A percentile compares a stretch with the other conserved stretches of the same genome.
These are phyloP conservation scores for Ascochyta pisi DNA, from an alignment of 2,329 filamentous ascomycete species.

Conservation along the genomic window DNA sequence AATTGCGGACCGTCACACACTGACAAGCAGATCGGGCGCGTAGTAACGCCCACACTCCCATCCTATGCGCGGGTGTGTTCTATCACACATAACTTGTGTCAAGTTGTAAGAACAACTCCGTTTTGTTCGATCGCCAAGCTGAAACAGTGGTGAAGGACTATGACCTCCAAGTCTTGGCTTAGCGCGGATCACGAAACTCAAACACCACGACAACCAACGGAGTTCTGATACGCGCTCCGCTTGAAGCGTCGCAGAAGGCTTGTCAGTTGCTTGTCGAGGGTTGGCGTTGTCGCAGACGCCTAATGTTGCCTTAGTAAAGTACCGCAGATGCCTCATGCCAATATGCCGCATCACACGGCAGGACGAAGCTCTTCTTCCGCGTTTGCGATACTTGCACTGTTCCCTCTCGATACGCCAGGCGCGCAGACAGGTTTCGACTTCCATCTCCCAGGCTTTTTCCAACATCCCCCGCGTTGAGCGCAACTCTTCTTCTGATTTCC, in stretches of 20 bases:
- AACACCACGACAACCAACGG: conserved; percentile 34
- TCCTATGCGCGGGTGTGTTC: background rate
- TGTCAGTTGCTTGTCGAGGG: conserved; percentile 34
- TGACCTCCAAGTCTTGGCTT: conserved; percentile 35
- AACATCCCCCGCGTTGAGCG: conserved; percentile 21
- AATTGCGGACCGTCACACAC: background rate
- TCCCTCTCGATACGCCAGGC: conserved; percentile 5
- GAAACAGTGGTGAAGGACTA: conserved; percentile 44
- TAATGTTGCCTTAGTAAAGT: conserved; percentile 33
- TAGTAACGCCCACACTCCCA: background rate
- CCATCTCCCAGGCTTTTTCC: conserved; percentile 2
- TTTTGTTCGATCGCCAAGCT: conserved; percentile 44
- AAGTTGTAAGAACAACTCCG: conserved; percentile 22
- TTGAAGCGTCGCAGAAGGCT: conserved; percentile 33
- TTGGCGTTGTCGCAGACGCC: conserved; percentile 25
- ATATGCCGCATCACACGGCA: background rate
- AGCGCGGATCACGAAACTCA: conserved; percentile 35
- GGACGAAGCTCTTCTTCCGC: background rate
- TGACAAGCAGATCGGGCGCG: conserved; percentile 1
- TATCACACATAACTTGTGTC: conserved; percentile 27
- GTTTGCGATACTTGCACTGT: conserved; percentile 3
- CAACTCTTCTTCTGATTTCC: conserved; percentile 18
- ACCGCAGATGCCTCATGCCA: conserved; percentile 9
- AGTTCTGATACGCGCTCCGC: conserved; percentile 19
- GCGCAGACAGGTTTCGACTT: background rate